Evolutionary conservation across 2,329 filamentous ascomycete genomes (phyloP), one percentile per base, ranked within the genome.

Genomic region (Pseudogymnoascus sp.): DNA sequence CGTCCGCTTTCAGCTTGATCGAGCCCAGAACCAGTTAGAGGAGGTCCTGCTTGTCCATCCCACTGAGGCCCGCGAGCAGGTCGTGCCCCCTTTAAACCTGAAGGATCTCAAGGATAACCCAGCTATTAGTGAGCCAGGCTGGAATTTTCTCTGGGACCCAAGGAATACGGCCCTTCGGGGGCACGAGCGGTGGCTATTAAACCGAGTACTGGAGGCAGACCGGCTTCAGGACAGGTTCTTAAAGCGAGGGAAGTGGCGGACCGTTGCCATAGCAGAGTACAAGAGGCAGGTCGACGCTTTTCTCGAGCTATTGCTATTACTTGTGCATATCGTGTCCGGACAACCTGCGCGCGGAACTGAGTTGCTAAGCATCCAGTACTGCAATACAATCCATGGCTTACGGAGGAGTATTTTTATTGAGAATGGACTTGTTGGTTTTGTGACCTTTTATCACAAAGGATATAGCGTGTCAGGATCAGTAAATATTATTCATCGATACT

Each of bases 61-160:
- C 41, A 49, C 41, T 16, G 21, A 59, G 26, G 52, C 31, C 19
- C 8, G 52, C 52, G 21, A 59, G 29, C 52, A 23, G 2, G 84
- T 85, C 2, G 89, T 92, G 0, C 80, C 31, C 31, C 31, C 31
- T 33, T 11, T 33, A 33, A 33, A 33, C 31, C 31, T 33, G 10
- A 33, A 33, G 31, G 31, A 33, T 33, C 31, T 33, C 10, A n/a
- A n/a, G 35, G 64, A 64, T 43, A 26, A 65, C 38, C 59, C 52
- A 16, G 29, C 52, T 26, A 55, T 60, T 12, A 63, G 59, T 35
- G 39, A 59, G 89, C 88, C 52, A 38, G 35, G 35, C 35, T 38
- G 35, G 35, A 38, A 38, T 7, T 38, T 38, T 7, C 35, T 38
- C 35, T 1, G 3, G 35, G 4, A 38, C 35, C 4, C 14, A 38